These are phyloP conservation scores for Mycena venus DNA, from an alignment of 768 basidiomycete genomes.

Conservation along the genomic window DNA sequence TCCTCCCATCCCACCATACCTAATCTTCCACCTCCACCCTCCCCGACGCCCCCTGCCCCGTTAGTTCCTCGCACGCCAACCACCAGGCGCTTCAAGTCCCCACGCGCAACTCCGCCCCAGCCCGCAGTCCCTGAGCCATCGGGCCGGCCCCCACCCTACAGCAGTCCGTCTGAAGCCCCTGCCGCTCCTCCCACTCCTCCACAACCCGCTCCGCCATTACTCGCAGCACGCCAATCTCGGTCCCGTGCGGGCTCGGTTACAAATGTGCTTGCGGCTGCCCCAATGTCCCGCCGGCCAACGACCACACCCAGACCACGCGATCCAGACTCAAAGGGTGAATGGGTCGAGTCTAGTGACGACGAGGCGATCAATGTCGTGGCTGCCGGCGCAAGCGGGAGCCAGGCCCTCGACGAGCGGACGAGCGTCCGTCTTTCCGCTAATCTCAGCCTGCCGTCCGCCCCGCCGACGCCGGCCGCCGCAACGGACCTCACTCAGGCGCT, in stretches of 20 bases:
- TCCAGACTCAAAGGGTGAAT: conserved; percentile 69
- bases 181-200: conserved; percentile 36
- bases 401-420: conserved; percentile 86
- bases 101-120: conserved; percentile 37
- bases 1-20: conserved; percentile 52
- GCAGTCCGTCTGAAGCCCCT: conserved; percentile 35
- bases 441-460: conserved; percentile 43
- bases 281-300: conserved; percentile 50
- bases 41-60: conserved; percentile 43
- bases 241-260: conserved; percentile 69
- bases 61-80: conserved; percentile 41
- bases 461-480: conserved; percentile 43
- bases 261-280: conserved; percentile 68
- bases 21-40: conserved; percentile 43
- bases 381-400: conserved; percentile 85
- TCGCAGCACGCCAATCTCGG: conserved; percentile 52
- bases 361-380: conserved; percentile 89
- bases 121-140: conserved; percentile 45
- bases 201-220: conserved; percentile 50
- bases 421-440: conserved; percentile 64
- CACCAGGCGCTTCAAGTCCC: conserved; percentile 47
- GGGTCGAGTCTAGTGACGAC: conserved; percentile 88
- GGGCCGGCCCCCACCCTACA: conserved; percentile 81
- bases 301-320: conserved; percentile 50
- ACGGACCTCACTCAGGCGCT: conserved; percentile 20